Evolutionary conservation across 2,329 filamentous ascomycete species (phyloP), one percentile per base, ranked within the genome.

Genomic region (Ceratocystis cubensis): DNA sequence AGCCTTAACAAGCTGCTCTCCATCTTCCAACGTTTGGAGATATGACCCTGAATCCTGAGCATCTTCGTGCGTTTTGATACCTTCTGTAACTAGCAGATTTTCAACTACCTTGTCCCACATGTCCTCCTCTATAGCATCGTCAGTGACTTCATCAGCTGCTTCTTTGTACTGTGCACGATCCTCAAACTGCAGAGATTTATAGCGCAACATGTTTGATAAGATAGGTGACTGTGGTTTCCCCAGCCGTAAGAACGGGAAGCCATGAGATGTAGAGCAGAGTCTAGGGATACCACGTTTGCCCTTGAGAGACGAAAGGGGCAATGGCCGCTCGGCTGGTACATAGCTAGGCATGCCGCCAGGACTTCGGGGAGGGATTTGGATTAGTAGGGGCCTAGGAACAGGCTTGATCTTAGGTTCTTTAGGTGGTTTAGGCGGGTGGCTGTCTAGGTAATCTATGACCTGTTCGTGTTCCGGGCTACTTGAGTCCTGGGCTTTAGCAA

Each of bases 171-270:
- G 71, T 61, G 75, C 67, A 13, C 81, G 73, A 17, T 78, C 75
- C 57, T 73, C 72, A 56, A 78, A 74, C n/a, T 80, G 79, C 48
- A 75, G 72, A 3, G 72, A 68, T 20, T 81, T 73, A 71, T 82
- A 83, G 8, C 78, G 76, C 1, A 92, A 71, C 17, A 86, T 78
- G 7, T 81, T 76, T n/a, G 79, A 81, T 22, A 92, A 74, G n/a
- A 75, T 74, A 0, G 73, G 72, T 1, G 86, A 81, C 73, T 91
- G 86, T 3, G 85, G 85, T 73, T 88, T 88, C 69, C 77, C 80
- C 57, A 87, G 75, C 45, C 88, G 83, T 33, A 93, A 73, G 71
- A 91, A 87, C 0, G 87, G 83, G 28, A 85, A 74, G 30, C 79
- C 79, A 50, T 79, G 77, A 1, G 84, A 79, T 3, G 81, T 79